Evolutionary conservation across 2,329 filamentous ascomycete species (phyloP), one percentile per base, ranked within the genome.

Genomic region (Calonectria naviculata): DNA sequence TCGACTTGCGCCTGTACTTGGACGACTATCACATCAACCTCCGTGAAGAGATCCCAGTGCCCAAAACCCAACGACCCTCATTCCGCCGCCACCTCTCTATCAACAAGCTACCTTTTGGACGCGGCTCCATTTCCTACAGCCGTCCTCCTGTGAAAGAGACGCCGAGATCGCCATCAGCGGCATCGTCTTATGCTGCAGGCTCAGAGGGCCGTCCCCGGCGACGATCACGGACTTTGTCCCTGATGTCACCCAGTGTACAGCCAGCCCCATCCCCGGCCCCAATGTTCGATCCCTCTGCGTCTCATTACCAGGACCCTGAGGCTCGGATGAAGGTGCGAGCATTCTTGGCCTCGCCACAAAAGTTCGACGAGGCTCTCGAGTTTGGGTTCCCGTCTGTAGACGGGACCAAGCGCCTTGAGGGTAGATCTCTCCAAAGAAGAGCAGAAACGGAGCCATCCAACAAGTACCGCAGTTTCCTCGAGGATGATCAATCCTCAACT

Each of bases 281-380:
- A 17, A 71, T 77, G 24, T 90, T 94, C 69, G 94, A 97, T 77
- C 89, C 92, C 5, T 87, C 89, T 38, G 93, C 94, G 5, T 90
- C 94, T 42, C 93, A 98, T 83, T 98, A 98, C 79, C 94, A 95
- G 80, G 95, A 98, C 77, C 95, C 95, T 0, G 94, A 97, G 80
- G 94, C 95, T 44, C 91, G 96, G 38, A 88, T 94, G 77, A 98
- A 97, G 83, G 86, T 98, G 24, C 92, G 95, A 15, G 91, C 94
- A 8, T 98, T 95, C 78, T 89, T 98, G 24, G 93, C 94, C 9
- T 97, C 95, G 1, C 93, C 95, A 1, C 94, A 97, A 76, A 98
- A 97, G 80, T 98, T 98, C 77, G 96, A 98, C 80, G 96, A 98
- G 83, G 95, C 94, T 1, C 90, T 98, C 64, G 94, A 97, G 80